phyloP scores from a whole-genome alignment of 495 filamentous ascomycete species.

The Hyaloscypha finlandica region DNA sequence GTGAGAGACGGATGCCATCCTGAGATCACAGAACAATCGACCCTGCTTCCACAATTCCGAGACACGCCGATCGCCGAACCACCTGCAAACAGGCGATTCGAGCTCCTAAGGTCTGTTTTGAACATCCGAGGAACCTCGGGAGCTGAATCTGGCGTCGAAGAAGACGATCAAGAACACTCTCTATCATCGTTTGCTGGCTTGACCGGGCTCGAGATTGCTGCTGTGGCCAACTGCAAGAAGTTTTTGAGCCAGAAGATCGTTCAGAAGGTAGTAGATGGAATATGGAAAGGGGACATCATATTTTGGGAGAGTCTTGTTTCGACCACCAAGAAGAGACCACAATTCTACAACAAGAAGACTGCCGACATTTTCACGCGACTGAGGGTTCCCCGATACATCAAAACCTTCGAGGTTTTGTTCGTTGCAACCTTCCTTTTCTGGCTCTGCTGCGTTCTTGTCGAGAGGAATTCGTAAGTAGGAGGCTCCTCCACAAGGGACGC shows the following conservation, averaged over 20 bases:
- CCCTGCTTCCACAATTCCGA: slow-evolving; percentile 29
- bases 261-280: slow-evolving; percentile 83
- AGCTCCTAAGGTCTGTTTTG: slow-evolving; percentile 30
- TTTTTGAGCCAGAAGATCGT: slow-evolving; percentile 88
- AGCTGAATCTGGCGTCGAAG: slow-evolving; percentile 20
- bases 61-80: slow-evolving; percentile 19
- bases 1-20: background rate
- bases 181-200: slow-evolving; percentile 71
- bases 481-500: slow-evolving; percentile 2
- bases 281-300: slow-evolving; percentile 89
- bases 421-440: slow-evolving; percentile 78
- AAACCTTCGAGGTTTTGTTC: slow-evolving; percentile 85
- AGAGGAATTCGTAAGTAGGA: slow-evolving; percentile 43
- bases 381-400: slow-evolving; percentile 88
- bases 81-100: slow-evolving; percentile 28
- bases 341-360: slow-evolving; percentile 73
- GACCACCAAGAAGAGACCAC: slow-evolving; percentile 75
- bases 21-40: slow-evolving; percentile 21
- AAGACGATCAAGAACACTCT: slow-evolving; percentile 52
- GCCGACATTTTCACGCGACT: slow-evolving; percentile 84
- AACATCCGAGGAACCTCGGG: slow-evolving; percentile 11
- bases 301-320: slow-evolving; percentile 87
- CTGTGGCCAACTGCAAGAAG: slow-evolving; percentile 84
- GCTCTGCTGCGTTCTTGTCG: slow-evolving; percentile 81
- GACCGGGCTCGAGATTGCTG: slow-evolving; percentile 91